These are phyloP conservation scores for Nannizzia gypsea DNA, from an alignment of 2,329 filamentous ascomycete genomes.

Conservation along the genomic window DNA sequence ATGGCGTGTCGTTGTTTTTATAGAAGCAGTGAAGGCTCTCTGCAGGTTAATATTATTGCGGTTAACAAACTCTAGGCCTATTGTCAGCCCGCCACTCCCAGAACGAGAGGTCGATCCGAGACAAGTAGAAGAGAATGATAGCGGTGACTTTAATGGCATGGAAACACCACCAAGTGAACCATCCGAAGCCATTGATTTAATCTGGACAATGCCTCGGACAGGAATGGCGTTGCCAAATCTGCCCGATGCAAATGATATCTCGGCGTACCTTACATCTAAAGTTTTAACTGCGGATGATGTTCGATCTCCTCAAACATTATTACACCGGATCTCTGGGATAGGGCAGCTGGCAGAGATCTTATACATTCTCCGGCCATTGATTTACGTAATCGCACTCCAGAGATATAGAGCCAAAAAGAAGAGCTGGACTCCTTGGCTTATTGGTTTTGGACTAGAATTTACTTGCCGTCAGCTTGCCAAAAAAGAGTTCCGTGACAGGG, in stretches of 20 bases:
- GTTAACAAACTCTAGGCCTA: constrained; percentile 68
- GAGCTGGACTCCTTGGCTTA: constrained; percentile 83
- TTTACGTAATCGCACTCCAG: constrained; percentile 75
- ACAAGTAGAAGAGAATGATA: constrained; percentile 42
- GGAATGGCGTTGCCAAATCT: constrained; percentile 73
- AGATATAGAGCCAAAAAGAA: constrained; percentile 58
- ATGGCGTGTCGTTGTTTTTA: constrained; percentile 75
- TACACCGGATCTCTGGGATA: constrained; percentile 61
- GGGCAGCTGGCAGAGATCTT: constrained; percentile 81
- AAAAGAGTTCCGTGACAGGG: constrained; percentile 49
- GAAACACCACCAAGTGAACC: constrained; percentile 33
- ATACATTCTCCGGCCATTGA: constrained; percentile 77
- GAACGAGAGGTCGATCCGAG: constrained; percentile 69
- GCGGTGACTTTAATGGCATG: constrained; percentile 39
- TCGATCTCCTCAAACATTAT: constrained; percentile 73
- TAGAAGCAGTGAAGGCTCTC: constrained; percentile 77
- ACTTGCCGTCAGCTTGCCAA: constrained; percentile 74
- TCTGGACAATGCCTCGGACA: constrained; percentile 91
- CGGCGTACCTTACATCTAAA: constrained; percentile 73
- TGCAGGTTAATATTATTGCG: constrained; percentile 70
- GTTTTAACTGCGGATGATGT: constrained; percentile 94
- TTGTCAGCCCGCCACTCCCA: constrained; percentile 73
- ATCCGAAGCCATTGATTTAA: constrained; percentile 31
- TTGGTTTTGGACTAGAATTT: constrained; percentile 75
- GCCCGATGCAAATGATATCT: constrained; percentile 70